These are phyloP conservation scores for Aphanoascus verrucosus DNA, from an alignment of 2,329 filamentous ascomycete species.

Conservation along the genomic window DNA sequence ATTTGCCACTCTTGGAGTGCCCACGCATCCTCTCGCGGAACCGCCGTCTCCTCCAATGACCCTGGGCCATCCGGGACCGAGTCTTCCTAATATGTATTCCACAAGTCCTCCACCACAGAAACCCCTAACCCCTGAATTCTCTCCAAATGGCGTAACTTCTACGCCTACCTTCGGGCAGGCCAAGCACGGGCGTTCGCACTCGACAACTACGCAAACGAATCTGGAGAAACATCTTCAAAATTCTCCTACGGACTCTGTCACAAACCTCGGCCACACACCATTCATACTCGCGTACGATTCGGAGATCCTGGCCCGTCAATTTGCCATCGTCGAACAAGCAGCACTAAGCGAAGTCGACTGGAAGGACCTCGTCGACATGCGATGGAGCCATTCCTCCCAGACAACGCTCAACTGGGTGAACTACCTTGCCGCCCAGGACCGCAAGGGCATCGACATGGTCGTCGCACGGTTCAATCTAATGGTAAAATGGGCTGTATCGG, in stretches of 20 bases:
- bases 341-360: conserved; percentile 56
- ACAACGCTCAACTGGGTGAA: conserved; percentile 50
- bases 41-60: conserved; percentile 39
- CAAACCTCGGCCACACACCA: conserved; percentile 41
- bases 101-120: conserved; percentile 12
- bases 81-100: conserved; percentile 25
- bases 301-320: conserved; percentile 50
- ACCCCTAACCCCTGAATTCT: conserved; percentile 3
- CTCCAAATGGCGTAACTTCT: neutral
- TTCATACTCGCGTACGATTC: conserved; percentile 55
- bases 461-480: conserved; percentile 57
- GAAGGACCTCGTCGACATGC: conserved; percentile 55
- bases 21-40: conserved; percentile 34
- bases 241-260: neutral
- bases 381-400: conserved; percentile 48
- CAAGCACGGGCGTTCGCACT: conserved; percentile 23
- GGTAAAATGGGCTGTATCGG: conserved; percentile 55
- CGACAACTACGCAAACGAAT: conserved; percentile 28
- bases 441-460: conserved; percentile 52
- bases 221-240: conserved; percentile 24
- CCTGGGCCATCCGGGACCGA: conserved; percentile 29
- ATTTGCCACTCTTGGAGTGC: conserved; percentile 33
- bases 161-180: neutral
- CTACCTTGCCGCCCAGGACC: conserved; percentile 46
- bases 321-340: conserved; percentile 56